Percentiles rank a stretch among this genome's conserved stretches.
phyloP scores from a whole-genome alignment of 306 rosid species.

The Gastrolobium villosum region DNA sequence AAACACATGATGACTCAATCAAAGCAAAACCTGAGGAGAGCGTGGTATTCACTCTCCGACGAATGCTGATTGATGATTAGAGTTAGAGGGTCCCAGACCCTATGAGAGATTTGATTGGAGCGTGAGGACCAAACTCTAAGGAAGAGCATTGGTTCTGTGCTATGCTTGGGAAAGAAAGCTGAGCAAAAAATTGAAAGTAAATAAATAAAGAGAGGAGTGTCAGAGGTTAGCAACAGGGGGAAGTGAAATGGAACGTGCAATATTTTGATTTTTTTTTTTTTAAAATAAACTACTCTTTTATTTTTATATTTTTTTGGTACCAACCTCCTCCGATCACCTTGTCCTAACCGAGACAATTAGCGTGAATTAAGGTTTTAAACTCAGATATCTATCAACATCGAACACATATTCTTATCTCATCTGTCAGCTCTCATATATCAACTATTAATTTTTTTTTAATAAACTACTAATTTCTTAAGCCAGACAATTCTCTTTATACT shows the following conservation, averaged over 20 bases:
- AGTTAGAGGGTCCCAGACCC: background rate
- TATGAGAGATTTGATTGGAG: constrained; percentile 27
- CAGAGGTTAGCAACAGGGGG: constrained; percentile 56
- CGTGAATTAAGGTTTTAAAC: too few species aligned
- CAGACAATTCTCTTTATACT: too few species aligned
- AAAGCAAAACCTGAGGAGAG: constrained; percentile 41
- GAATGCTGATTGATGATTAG: background rate
- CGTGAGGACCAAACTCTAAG: constrained; percentile 37
- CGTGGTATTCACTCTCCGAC: constrained; percentile 43
- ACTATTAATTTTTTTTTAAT: too few species aligned
- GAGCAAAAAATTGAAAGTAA: constrained; percentile 5
- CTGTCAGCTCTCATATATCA: too few species aligned
- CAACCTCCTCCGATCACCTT: too few species aligned
- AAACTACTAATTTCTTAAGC: too few species aligned
- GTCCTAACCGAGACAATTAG: too few species aligned
- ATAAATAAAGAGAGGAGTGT: constrained; percentile 37
- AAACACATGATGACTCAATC: constrained; percentile 45
- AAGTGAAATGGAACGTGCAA: constrained; percentile 58
- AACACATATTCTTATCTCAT: too few species aligned
- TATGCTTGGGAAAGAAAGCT: constrained; percentile 16
- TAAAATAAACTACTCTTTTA: too few species aligned
- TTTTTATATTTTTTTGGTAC: too few species aligned
- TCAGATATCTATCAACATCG: too few species aligned
- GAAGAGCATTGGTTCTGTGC: background rate
- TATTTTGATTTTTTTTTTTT: constrained; percentile 20